Percentiles rank a stretch among this genome's conserved stretches.
Conservation (phyloP, 192 early-diverging fungal species). For the Coemansia sp. region DNA sequence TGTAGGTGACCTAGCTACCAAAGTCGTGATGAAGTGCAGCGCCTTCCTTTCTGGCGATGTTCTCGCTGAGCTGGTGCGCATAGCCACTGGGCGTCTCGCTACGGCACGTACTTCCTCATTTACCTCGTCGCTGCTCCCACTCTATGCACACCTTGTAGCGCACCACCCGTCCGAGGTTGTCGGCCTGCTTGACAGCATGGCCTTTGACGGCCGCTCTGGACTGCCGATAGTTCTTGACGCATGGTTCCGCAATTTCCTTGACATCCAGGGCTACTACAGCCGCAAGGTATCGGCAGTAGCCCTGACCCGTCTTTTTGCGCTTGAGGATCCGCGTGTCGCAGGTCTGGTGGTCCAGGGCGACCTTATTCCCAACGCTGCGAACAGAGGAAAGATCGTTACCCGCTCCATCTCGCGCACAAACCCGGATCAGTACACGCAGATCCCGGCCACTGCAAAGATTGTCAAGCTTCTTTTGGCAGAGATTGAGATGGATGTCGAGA, state of each 20-base stretch:
- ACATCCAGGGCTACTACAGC: constrained; percentile 79
- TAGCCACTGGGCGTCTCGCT: constrained; percentile 69
- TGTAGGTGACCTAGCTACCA: constrained; percentile 86
- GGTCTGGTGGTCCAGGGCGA: constrained; percentile 79
- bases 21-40: constrained; percentile 77
- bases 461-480: constrained; percentile 84
- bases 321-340: constrained; percentile 66
- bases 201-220: constrained; percentile 65
- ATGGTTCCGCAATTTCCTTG: constrained; percentile 84
- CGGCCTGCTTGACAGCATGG: constrained; percentile 63
- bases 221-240: constrained; percentile 71
- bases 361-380: constrained; percentile 56
- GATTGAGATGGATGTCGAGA: constrained; percentile 66
- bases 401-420: constrained; percentile 55
- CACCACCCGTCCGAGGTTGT: constrained; percentile 69
- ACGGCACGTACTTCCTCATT: constrained; percentile 77
- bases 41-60: constrained; percentile 22
- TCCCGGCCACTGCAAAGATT: constrained; percentile 82
- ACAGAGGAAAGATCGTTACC: constrained; percentile 58
- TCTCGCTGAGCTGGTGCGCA: constrained; percentile 76
- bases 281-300: constrained; percentile 79
- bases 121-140: constrained; percentile 79
- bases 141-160: constrained; percentile 83
- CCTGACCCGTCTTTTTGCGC: constrained; percentile 69
- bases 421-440: constrained; percentile 73